These are phyloP conservation scores for Neonectria coccinea DNA, from an alignment of 2,329 filamentous ascomycete species.

Conservation along the genomic window DNA sequence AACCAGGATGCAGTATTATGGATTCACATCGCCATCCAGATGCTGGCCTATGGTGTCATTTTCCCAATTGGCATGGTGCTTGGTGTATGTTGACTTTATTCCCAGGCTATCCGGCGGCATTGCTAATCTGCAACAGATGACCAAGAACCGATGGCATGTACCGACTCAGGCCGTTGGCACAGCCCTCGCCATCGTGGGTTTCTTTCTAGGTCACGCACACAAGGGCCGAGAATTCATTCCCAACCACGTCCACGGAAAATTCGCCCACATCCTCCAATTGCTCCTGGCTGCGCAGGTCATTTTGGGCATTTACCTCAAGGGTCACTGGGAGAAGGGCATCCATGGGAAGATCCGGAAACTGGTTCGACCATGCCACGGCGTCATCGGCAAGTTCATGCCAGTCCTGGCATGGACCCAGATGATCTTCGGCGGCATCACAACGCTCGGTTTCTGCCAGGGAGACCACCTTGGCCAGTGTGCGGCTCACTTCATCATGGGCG, in stretches of 20 bases:
- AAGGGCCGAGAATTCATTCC: slow-evolving; percentile 85
- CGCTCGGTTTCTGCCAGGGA: slow-evolving; percentile 90
- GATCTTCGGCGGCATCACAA: slow-evolving; percentile 93
- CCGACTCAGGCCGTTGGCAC: slow-evolving; percentile 84
- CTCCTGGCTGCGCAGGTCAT: slow-evolving; percentile 81
- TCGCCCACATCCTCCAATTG: slow-evolving; percentile 84
- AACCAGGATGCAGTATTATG: slow-evolving; percentile 84
- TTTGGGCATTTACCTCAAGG: slow-evolving; percentile 86
- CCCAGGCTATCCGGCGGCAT: slow-evolving; percentile 4
- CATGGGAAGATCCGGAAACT: slow-evolving; percentile 80
- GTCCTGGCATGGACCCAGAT: slow-evolving; percentile 92
- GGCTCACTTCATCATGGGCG: slow-evolving; percentile 99
- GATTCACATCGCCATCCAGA: slow-evolving; percentile 92
- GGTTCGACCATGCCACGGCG: slow-evolving; percentile 78
- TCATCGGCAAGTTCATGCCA: slow-evolving; percentile 89
- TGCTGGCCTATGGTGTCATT: slow-evolving; percentile 87
- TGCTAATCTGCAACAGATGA: slow-evolving; percentile 68
- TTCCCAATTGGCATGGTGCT: slow-evolving; percentile 97
- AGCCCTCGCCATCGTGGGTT: slow-evolving; percentile 81
- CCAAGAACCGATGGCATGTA: slow-evolving; percentile 93
- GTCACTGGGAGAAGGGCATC: slow-evolving; percentile 88
- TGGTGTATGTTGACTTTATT: slow-evolving; percentile 70
- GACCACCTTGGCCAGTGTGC: slow-evolving; percentile 93
- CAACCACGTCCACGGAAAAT: slow-evolving; percentile 81
- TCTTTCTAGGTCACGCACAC: slow-evolving; percentile 92